Evolutionary conservation across 1,284 basidiomycete genomes (phyloP).

Genomic region (Sutorius eximius): DNA sequence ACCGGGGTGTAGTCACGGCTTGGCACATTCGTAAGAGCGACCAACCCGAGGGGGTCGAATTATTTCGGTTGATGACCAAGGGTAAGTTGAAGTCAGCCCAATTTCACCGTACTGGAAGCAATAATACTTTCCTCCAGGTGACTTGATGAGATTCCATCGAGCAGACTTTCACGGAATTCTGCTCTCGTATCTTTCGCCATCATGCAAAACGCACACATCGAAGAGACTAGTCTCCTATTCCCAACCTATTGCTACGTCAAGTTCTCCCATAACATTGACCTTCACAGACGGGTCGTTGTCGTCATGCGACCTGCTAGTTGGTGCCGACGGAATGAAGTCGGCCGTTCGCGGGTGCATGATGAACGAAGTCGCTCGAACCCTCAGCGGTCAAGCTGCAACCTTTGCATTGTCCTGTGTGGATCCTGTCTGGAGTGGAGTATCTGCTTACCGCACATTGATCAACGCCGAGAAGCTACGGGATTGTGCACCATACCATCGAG

Average conservation of each 20-base stretch:
- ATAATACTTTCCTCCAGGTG: constrained; percentile 33
- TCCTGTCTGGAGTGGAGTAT: constrained; percentile 45
- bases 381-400: constrained; percentile 13
- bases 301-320: constrained; percentile 48
- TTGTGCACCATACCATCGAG: constrained; percentile 38
- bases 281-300: constrained; percentile 47
- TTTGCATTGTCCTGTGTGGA: constrained; percentile 29
- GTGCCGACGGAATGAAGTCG: constrained; percentile 56
- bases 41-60: constrained; percentile 45
- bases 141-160: constrained; percentile 43
- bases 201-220: constrained; percentile 35
- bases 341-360: constrained; percentile 45
- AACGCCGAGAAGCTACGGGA: constrained; percentile 35
- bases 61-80: constrained; percentile 46
- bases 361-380: constrained; percentile 25
- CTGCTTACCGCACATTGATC: constrained; percentile 43
- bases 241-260: constrained; percentile 25
- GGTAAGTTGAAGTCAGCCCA: constrained; percentile 33
- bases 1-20: constrained; percentile 35
- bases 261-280: constrained; percentile 35
- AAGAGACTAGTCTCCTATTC: constrained; percentile 43
- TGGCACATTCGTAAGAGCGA: constrained; percentile 47
- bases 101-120: background rate
- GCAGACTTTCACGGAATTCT: constrained; percentile 45
- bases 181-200: constrained; percentile 35